Conservation (phyloP, 2,329 filamentous ascomycete genomes). For the Pseudogymnoascus sp. region DNA sequence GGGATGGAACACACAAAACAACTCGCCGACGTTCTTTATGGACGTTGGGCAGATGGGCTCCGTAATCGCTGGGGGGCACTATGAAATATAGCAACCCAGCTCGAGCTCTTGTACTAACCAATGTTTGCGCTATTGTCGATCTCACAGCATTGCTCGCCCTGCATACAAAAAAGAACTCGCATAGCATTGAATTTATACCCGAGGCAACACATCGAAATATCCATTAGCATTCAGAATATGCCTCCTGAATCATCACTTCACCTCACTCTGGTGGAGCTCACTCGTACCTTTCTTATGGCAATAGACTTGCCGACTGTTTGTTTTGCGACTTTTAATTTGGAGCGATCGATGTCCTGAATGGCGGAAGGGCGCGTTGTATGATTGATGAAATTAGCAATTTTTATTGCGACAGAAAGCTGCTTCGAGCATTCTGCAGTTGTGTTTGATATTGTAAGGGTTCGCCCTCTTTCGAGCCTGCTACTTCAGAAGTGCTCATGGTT, state of each 20-base stretch:
- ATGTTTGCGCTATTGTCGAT: constrained; percentile 3
- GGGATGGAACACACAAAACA: constrained; percentile 92
- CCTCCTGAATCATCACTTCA: neutral
- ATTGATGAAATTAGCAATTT: constrained; percentile 3
- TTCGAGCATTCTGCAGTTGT: constrained; percentile 2
- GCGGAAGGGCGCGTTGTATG: neutral
- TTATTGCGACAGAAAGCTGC: neutral
- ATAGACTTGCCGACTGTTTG: constrained; percentile 5
- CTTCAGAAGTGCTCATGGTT: neutral
- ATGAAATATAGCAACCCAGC: constrained; percentile 7
- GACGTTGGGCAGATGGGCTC: constrained; percentile 80
- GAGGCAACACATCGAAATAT: constrained; percentile 1
- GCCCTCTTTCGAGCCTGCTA: constrained; percentile 4
- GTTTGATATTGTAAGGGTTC: neutral
- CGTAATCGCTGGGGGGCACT: constrained; percentile 55
- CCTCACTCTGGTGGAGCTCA: neutral
- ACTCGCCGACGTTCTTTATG: constrained; percentile 82
- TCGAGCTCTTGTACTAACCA: constrained; percentile 3
- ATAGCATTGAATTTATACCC: constrained; percentile 5
- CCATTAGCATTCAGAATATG: neutral
- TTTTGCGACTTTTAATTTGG: constrained; percentile 4
- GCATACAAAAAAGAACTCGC: neutral
- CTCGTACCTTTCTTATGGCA: constrained; percentile 5
- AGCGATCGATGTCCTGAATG: constrained; percentile 2
- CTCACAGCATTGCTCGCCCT: neutral